Base-by-base conservation (phyloP, 305 asterid species). In the Rubia tinctorum region DNA sequence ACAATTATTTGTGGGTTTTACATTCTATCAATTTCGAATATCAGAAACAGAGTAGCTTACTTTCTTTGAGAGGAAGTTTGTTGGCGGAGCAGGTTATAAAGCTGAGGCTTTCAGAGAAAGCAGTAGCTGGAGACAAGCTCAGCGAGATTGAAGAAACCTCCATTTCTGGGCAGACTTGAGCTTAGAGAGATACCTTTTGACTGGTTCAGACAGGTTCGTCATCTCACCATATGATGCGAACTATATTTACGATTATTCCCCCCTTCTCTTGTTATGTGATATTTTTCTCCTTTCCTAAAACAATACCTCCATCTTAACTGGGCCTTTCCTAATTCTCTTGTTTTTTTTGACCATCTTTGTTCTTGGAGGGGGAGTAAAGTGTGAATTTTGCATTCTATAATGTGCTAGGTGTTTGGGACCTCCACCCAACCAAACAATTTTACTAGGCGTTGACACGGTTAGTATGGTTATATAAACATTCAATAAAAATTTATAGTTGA, bases 71-170 rank as follows among this genome's bases (percentile, higher is more conserved):
- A 20, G 51, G 25, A 53, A 68, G 30, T 6, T 69, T 37, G 64
- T 67, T 76, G n/a, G 20, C 56, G 22, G 82, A 74, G 68, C 81
- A 79, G 74, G 78, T 44, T 51, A 75, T 60, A 42, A 51, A 30
- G 42, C 18, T 78, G 80, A 74, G 76, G 78, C 74, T 56, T 71
- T 71, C 78, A 49, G 75, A 61, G 68, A 72, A 71, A 76, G 77
- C 40, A 13, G 77, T 68, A 22, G 76, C 40, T 40, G 74, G 77
- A 8, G 78, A 47, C 22, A 76, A 66, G 80, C 60, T 76, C 71
- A 72, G 53, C 63, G 85, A 81, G 60, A 79, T 44, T 45, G 76
- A 76, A 63, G 83, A 72, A 71, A 68, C 80, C 56, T 84, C 82
- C 87, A 84, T 84, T 37, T 69, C 45, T 76, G 42, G 34, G 22